These are phyloP conservation scores for Fusarium goolgardi DNA, from an alignment of 2,329 filamentous ascomycete species.

Conservation along the genomic window DNA sequence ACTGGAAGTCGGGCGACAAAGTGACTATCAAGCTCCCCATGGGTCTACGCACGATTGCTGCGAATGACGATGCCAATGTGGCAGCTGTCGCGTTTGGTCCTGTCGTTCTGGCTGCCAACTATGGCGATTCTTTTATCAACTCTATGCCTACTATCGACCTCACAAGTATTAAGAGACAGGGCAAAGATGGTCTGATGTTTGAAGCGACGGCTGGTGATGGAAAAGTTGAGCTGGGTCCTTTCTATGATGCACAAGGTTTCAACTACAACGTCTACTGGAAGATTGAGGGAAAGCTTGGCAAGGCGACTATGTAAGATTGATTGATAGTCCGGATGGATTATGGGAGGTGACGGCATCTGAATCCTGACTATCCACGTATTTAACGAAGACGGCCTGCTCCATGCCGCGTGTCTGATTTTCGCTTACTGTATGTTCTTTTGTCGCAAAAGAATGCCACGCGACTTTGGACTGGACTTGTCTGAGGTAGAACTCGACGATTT, in stretches of 20 bases:
- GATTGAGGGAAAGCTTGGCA: constrained; percentile 18
- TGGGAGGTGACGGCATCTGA: not conserved
- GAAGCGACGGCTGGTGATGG: constrained; percentile 48
- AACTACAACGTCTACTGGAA: constrained; percentile 60
- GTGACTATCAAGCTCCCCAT: constrained; percentile 60
- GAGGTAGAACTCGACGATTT: not conserved
- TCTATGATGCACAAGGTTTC: constrained; percentile 56
- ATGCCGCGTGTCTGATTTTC: not conserved
- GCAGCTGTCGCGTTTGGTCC: constrained; percentile 62
- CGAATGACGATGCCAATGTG: constrained; percentile 59
- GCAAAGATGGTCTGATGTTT: constrained; percentile 47
- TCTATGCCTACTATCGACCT: constrained; percentile 49
- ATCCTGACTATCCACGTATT: not conserved
- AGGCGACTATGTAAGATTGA: not conserved
- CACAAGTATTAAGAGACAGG: constrained; percentile 44
- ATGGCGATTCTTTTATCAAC: constrained; percentile 50
- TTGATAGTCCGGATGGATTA: not conserved
- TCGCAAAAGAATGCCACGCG: not conserved
- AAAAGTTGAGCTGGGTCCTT: constrained; percentile 52
- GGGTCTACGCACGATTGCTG: constrained; percentile 55
- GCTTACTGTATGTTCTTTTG: not conserved
- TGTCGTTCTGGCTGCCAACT: constrained; percentile 58
- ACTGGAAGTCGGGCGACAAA: constrained; percentile 58
- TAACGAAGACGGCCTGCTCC: not conserved
- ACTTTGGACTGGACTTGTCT: not conserved